These are phyloP conservation scores for Penicillium atrosanguineum DNA, from an alignment of 495 filamentous ascomycete genomes.

Conservation along the genomic window DNA sequence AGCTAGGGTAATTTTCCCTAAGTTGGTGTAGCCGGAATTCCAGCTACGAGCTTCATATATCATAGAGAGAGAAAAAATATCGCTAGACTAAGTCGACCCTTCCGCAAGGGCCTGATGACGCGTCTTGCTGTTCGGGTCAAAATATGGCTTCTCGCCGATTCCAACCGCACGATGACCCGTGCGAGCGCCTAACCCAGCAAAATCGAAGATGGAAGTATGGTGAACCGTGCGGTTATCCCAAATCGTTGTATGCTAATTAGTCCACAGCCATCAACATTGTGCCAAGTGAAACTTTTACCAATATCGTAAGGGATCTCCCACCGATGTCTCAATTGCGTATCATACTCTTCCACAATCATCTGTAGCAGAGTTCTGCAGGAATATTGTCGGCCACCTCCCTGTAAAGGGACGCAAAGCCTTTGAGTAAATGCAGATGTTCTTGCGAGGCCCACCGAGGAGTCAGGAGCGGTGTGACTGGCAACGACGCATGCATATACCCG, in stretches of 20 bases:
- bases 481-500: no score
- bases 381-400: no score
- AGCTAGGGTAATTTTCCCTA: no score
- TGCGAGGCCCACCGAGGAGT: no score
- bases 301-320: conserved; percentile 58
- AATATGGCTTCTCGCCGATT: conserved; percentile 46
- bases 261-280: no score
- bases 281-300: conserved; percentile 23
- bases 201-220: conserved; percentile 65
- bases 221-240: conserved; percentile 68
- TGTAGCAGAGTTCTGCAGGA: conserved; percentile 40
- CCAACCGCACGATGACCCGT: conserved; percentile 41
- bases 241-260: conserved; percentile 56
- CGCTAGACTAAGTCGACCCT: no score
- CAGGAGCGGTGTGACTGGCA: no score
- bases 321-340: conserved; percentile 63
- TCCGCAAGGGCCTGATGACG: not conserved
- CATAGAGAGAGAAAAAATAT: no score
- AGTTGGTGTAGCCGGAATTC: no score
- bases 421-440: no score
- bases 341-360: conserved; percentile 66
- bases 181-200: conserved; percentile 26
- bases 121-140: conserved; percentile 40
- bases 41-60: no score
- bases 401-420: no score